These are phyloP conservation scores for Metarhizium rileyi DNA, from an alignment of 2,329 filamentous ascomycete species.

Conservation along the genomic window DNA sequence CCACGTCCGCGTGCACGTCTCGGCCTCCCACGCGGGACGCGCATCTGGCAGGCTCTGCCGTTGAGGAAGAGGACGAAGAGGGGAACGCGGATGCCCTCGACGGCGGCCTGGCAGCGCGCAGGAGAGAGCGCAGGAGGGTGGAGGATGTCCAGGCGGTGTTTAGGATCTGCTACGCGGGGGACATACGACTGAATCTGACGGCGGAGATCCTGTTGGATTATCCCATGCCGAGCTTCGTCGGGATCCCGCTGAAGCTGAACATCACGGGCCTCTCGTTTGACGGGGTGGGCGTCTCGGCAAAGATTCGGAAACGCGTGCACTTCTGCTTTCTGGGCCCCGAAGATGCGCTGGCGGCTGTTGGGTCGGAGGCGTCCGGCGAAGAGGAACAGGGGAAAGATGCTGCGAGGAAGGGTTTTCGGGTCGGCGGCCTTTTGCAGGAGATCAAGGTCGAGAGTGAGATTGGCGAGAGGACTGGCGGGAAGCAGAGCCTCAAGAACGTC, in stretches of 20 bases:
- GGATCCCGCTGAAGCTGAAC: slow-evolving; percentile 86
- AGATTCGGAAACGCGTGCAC: slow-evolving; percentile 80
- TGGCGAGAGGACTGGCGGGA: slow-evolving; percentile 79
- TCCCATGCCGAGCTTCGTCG: slow-evolving; percentile 96
- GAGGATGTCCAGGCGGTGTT: slow-evolving; percentile 92
- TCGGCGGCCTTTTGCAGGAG: slow-evolving; percentile 78
- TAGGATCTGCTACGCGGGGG: slow-evolving; percentile 79
- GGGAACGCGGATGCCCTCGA: not conserved
- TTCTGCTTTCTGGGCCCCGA: slow-evolving; percentile 93
- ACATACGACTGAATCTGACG: slow-evolving; percentile 79
- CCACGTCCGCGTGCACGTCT: slow-evolving; percentile 43
- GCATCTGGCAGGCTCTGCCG: slow-evolving; percentile 25
- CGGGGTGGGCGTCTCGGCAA: slow-evolving; percentile 82
- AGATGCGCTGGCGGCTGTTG: slow-evolving; percentile 69
- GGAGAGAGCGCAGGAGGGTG: slow-evolving; percentile 63
- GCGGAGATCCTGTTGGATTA: slow-evolving; percentile 96
- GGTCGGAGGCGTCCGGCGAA: slow-evolving; percentile 29
- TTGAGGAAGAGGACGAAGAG: slow-evolving; percentile 19
- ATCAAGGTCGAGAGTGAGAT: slow-evolving; percentile 97
- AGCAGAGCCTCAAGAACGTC: slow-evolving; percentile 95
- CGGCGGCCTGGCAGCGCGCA: slow-evolving; percentile 12
- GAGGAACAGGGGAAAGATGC: slow-evolving; percentile 12
- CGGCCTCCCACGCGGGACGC: slow-evolving; percentile 49
- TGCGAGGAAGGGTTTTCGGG: slow-evolving; percentile 22
- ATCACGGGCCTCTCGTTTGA: slow-evolving; percentile 95